phyloP scores from a whole-genome alignment of 768 basidiomycete species.

The Rhizopogon salebrosus region DNA sequence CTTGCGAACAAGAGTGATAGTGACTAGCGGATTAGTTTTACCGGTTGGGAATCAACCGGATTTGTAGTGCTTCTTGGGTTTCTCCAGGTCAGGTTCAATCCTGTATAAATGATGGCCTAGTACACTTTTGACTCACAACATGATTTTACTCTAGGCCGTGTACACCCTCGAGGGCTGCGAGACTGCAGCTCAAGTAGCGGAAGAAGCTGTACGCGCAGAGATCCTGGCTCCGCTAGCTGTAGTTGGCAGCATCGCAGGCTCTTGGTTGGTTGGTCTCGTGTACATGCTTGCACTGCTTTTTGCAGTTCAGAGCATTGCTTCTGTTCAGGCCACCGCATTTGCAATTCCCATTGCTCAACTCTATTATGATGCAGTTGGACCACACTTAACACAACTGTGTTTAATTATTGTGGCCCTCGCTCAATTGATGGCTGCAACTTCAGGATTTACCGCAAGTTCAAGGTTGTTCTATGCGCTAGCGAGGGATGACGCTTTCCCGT shows the following conservation, averaged over 20 bases:
- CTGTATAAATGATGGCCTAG: neutral
- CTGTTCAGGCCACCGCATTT: slow-evolving; percentile 42
- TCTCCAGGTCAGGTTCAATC: slow-evolving; percentile 31
- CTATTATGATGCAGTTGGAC: slow-evolving; percentile 50
- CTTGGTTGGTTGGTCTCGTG: slow-evolving; percentile 50
- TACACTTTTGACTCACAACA: neutral
- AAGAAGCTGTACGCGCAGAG: slow-evolving; percentile 51
- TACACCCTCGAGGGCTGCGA: slow-evolving; percentile 60
- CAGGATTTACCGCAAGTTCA: slow-evolving; percentile 54
- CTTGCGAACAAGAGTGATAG: neutral
- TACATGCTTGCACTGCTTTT: slow-evolving; percentile 59
- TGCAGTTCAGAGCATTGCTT: slow-evolving; percentile 46
- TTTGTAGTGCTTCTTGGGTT: slow-evolving; percentile 51
- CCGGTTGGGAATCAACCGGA: slow-evolving; percentile 42
- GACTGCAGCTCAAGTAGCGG: slow-evolving; percentile 56
- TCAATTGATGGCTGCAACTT: slow-evolving; percentile 50
- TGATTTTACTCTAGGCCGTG: slow-evolving; percentile 33
- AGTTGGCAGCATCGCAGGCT: slow-evolving; percentile 48
- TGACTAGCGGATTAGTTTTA: slow-evolving; percentile 30
- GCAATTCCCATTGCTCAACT: slow-evolving; percentile 57
- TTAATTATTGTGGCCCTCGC: slow-evolving; percentile 44
- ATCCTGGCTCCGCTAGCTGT: slow-evolving; percentile 53
- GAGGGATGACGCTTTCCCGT: slow-evolving; percentile 47
- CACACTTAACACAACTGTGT: slow-evolving; percentile 42
- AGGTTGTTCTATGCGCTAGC: slow-evolving; percentile 52